These are phyloP conservation scores for Penicillium janthinellum DNA, from an alignment of 2,329 filamentous ascomycete genomes.

Conservation along the genomic window DNA sequence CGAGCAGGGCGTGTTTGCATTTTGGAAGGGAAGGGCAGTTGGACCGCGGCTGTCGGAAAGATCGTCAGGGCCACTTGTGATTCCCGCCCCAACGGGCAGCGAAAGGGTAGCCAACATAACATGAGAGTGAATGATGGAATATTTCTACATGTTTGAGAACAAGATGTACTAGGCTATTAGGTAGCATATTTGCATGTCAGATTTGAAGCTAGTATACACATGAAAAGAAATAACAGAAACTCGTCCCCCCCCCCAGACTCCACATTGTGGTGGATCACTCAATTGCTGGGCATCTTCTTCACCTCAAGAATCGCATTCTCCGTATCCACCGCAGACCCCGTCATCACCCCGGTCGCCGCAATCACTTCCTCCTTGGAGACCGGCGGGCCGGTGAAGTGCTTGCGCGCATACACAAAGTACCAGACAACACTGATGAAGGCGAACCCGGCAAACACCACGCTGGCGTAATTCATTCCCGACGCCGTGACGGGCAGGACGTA, in stretches of 20 bases:
- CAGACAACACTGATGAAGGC: conserved; percentile 61
- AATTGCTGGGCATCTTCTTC: conserved; percentile 22
- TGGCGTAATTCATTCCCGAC: conserved; percentile 66
- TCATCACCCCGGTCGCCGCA: conserved; percentile 34
- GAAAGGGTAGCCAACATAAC: not conserved
- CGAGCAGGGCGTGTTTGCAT: conserved; percentile 18
- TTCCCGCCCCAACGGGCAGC: conserved; percentile 10
- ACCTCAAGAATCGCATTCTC: conserved; percentile 32
- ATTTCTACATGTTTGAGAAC: not conserved
- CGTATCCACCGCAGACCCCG: conserved; percentile 36
- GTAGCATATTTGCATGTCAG: not conserved
- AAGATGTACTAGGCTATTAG: not conserved
- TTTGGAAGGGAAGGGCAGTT: conserved; percentile 7
- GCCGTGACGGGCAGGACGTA: conserved; percentile 60
- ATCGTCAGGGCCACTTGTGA: conserved; percentile 34
- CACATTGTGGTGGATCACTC: conserved; percentile 3
- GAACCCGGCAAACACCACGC: conserved; percentile 66
- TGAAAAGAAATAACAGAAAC: not conserved
- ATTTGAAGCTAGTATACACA: conserved; percentile 12
- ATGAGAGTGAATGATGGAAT: not conserved
- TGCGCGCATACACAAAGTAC: conserved; percentile 65
- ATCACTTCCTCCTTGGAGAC: conserved; percentile 32
- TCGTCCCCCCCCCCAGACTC: not conserved
- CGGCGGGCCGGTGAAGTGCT: conserved; percentile 64
- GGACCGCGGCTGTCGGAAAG: conserved; percentile 38